Percentiles rank a stretch among this genome's conserved stretches.
phyloP scores from a whole-genome alignment of 805 yeast genomes.

The Hanseniaspora jakobsenii region DNA sequence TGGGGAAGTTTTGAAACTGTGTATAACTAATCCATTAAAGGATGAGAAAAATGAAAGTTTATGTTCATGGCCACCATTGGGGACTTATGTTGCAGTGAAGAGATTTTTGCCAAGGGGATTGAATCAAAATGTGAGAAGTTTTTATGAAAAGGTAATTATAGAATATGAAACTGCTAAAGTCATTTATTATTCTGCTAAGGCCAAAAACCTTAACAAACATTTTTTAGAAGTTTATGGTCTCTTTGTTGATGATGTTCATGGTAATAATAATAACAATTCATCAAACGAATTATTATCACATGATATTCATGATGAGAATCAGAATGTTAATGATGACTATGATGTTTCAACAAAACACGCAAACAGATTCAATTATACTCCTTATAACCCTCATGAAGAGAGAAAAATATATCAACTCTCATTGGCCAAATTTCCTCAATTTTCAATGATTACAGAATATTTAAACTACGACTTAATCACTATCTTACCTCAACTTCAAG shows the following conservation, averaged over 20 bases:
- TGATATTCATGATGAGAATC: neutral
- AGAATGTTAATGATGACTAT: too few relatives aligned
- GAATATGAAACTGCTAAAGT: constrained; percentile 14
- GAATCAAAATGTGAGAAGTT: constrained; percentile 14
- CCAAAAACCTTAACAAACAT: constrained; percentile 3
- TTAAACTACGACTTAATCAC: constrained; percentile 87
- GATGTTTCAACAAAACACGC: too few relatives aligned
- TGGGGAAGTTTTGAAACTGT: constrained; percentile 13
- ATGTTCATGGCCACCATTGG: constrained; percentile 2
- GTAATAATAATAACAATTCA: neutral
- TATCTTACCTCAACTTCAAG: constrained; percentile 45
- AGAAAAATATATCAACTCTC: constrained; percentile 10
- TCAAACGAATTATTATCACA: neutral
- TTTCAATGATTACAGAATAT: constrained; percentile 69
- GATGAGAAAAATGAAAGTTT: constrained; percentile 8
- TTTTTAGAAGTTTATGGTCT: constrained; percentile 14
- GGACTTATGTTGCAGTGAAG: constrained; percentile 10
- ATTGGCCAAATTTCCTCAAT: constrained; percentile 13
- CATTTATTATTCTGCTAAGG: constrained; percentile 8
- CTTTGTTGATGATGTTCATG: constrained; percentile 15
- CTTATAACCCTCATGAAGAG: constrained; percentile 14
- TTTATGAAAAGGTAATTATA: constrained; percentile 15
- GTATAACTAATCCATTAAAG: neutral
- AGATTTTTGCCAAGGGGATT: constrained; percentile 15
- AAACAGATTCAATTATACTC: constrained; percentile 11